Evolutionary conservation across 768 basidiomycete genomes (phyloP), one percentile per base, ranked within the genome.

Genomic region (Boletus reticuloceps): DNA sequence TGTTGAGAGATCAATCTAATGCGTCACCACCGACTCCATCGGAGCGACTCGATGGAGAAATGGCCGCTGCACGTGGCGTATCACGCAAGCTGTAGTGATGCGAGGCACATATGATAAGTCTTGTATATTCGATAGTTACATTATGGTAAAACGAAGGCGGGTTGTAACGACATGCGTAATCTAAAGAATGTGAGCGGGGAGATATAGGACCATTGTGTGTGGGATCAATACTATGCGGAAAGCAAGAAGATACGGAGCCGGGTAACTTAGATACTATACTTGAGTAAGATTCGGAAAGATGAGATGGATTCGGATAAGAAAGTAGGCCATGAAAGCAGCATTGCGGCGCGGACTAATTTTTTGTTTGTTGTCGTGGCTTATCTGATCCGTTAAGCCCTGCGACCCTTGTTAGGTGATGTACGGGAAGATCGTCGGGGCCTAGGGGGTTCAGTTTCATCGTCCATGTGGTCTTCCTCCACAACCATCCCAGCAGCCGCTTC

Each of bases 361-460:
- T 27, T 3, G 12, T 36, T 36, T 3, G 13, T 36, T 12, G 19
- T 25, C 20, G 9, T 49, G 22, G 22, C n/a, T 20, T 31, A 13
- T 39, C n/a, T 9, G 45, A 40, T 36, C 39, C 6, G n/a, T 55
- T 22, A 68, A 31, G 29, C 56, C 44, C 20, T 51, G 19, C 63
- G 65, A 34, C 62, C 62, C 58, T 73, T 77, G 62, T 70, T 68
- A 17, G 72, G 70, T 3, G 68, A 55, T 19, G 69, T 63, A 31
- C 75, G 75, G 20, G 64, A 41, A 16, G 76, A 74, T 39, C 76
- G 67, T 50, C 76, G 66, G 4, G 69, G 70, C 29, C 46, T 54
- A 3, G 67, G 54, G 10, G 66, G 56, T n/a, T 62, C 59, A 2
- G 55, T 65, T 27, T 53, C 64, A 2, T 69, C 65, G 12, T 71